Conservation (phyloP, 23 red algal species). For the Gracilaria vermiculophylla region DNA sequence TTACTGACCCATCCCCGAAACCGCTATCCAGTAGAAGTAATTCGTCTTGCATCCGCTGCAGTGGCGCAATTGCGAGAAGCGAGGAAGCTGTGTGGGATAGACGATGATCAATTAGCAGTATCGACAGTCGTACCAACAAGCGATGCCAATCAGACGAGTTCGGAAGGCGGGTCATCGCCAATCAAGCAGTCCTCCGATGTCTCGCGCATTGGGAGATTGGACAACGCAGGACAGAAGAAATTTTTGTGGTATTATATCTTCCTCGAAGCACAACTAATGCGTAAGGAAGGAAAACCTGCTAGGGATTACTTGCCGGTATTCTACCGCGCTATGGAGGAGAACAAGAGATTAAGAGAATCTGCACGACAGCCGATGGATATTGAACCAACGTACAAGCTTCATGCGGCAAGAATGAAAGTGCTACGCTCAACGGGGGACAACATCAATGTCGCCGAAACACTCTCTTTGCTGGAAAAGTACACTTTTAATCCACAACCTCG, state of each 20-base stretch:
- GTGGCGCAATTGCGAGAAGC: constrained; percentile 23
- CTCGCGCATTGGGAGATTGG: not conserved
- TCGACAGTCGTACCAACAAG: not conserved
- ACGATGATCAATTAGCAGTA: not conserved
- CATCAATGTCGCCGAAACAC: not conserved
- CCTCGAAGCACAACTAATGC: constrained; percentile 33
- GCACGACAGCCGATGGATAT: constrained; percentile 32
- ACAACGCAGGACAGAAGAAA: not conserved
- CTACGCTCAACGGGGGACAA: constrained; percentile 15
- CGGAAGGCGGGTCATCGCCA: not conserved
- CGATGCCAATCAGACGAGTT: not conserved
- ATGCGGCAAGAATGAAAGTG: constrained; percentile 56
- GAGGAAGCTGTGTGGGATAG: not conserved
- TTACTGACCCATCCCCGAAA: constrained; percentile 16
- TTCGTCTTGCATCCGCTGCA: constrained; percentile 18
- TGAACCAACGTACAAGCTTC: constrained; percentile 72
- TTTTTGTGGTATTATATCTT: constrained; percentile 57
- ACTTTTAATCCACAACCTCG: constrained; percentile 2
- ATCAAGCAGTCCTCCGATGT: not conserved
- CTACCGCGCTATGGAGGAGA: constrained; percentile 47
- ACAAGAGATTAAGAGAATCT: constrained; percentile 29
- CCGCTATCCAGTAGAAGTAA: constrained; percentile 9
- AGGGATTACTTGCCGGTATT: constrained; percentile 51
- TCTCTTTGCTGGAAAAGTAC: constrained; percentile 50
- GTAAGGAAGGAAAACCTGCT: constrained; percentile 23